Evolutionary conservation across 2,329 filamentous ascomycete species (phyloP).

Genomic region (Thermomyces lanuginosus): DNA sequence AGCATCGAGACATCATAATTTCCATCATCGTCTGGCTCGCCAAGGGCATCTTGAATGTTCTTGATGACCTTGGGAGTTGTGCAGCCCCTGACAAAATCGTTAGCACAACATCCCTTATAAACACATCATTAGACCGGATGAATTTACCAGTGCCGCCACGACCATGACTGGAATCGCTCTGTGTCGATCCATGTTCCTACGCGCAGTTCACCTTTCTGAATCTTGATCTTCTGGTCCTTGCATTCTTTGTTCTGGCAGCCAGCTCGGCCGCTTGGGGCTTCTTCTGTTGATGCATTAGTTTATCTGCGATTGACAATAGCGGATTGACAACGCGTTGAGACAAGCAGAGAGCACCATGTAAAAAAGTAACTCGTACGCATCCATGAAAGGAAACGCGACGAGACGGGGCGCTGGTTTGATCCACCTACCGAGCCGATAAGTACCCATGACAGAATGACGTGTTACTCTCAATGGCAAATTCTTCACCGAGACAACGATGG

Average conservation of each 20-base stretch:
- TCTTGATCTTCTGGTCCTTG: slow-evolving; percentile 53
- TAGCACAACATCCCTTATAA: neutral
- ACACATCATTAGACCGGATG: neutral
- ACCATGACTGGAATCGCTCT: slow-evolving; percentile 45
- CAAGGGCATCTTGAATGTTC: slow-evolving; percentile 40
- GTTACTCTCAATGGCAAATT: no score
- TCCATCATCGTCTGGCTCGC: slow-evolving; percentile 26
- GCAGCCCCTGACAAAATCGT: slow-evolving; percentile 53
- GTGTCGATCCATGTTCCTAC: slow-evolving; percentile 58
- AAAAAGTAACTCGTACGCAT: neutral
- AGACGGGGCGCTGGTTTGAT: neutral
- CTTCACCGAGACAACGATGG: slow-evolving; percentile 1
- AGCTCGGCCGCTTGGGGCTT: slow-evolving; percentile 54
- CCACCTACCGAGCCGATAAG: slow-evolving; percentile 14
- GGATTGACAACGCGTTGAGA: no score
- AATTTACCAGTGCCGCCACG: slow-evolving; percentile 73
- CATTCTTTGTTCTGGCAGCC: slow-evolving; percentile 58
- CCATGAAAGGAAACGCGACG: neutral
- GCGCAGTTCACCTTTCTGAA: slow-evolving; percentile 62
- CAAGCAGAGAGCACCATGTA: neutral
- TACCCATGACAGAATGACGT: slow-evolving; percentile 8
- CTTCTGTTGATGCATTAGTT: slow-evolving; percentile 37
- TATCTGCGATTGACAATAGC: slow-evolving; percentile 1
- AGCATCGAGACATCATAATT: slow-evolving; percentile 54
- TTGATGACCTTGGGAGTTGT: slow-evolving; percentile 59